Evolutionary conservation across 139 green algal genomes (phyloP).

Genomic region (Volvox reticuliferus): DNA sequence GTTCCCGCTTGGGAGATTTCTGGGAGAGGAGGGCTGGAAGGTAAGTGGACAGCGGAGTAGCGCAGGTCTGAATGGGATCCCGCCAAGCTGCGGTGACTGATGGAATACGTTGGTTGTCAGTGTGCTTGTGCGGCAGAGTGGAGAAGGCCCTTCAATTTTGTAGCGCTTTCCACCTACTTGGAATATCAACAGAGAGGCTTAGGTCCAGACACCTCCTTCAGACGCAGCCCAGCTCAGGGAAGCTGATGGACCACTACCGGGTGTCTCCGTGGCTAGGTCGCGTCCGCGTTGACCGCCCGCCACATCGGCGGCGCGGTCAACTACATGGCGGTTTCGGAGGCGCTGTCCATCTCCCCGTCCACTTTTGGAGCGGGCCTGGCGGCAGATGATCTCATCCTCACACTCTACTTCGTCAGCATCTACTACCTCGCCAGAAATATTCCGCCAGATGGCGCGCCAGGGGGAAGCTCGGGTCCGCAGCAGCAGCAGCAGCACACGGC

Average conservation of each 20-base stretch:
- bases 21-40: slow-evolving; percentile 69
- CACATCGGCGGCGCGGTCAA: slow-evolving; percentile 96
- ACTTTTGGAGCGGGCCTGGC: slow-evolving; percentile 84
- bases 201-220: too few species aligned
- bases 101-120: neutral
- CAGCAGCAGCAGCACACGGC: neutral
- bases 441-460: slow-evolving; percentile 58
- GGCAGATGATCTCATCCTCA: slow-evolving; percentile 94
- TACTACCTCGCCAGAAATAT: slow-evolving; percentile 78
- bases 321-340: slow-evolving; percentile 89
- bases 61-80: neutral
- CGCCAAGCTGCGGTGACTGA: neutral
- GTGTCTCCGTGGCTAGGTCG: slow-evolving; percentile 70
- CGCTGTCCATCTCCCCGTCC: slow-evolving; percentile 67
- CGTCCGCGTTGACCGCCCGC: slow-evolving; percentile 83
- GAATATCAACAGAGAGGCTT: too few species aligned
- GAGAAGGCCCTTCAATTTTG: too few species aligned
- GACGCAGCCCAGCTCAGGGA: too few species aligned
- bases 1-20: slow-evolving; percentile 68
- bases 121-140: neutral
- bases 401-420: slow-evolving; percentile 86
- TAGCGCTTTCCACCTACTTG: too few species aligned
- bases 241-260: too few species aligned
- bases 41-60: neutral
- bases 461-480: neutral